Conservation (phyloP, 2,329 filamentous ascomycete genomes). For the Ophiostoma angusticollis region DNA sequence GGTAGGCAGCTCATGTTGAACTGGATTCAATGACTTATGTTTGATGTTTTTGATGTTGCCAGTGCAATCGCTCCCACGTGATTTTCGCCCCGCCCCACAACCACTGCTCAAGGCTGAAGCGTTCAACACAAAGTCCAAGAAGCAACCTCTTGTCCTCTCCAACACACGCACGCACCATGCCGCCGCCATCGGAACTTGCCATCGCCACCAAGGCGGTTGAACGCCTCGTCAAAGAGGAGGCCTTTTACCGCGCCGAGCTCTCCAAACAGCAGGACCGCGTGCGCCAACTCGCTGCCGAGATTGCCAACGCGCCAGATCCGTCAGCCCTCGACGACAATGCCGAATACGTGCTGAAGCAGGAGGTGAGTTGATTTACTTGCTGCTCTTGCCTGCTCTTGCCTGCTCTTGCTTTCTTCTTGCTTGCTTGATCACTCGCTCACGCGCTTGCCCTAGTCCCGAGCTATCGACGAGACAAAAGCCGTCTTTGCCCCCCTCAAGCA, state of each 20-base stretch:
- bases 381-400: not conserved
- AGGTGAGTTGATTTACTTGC: slow-evolving; percentile 41
- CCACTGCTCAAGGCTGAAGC: not conserved
- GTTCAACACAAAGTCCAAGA: not conserved
- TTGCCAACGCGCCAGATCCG: slow-evolving; percentile 29
- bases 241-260: slow-evolving; percentile 79
- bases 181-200: slow-evolving; percentile 59
- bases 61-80: too few relatives aligned
- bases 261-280: slow-evolving; percentile 61
- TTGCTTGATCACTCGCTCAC: not conserved
- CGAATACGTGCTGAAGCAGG: slow-evolving; percentile 70
- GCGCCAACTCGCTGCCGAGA: slow-evolving; percentile 51
- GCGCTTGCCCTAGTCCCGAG: slow-evolving; percentile 46
- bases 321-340: slow-evolving; percentile 56
- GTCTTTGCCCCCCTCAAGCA: slow-evolving; percentile 61
- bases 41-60: not conserved
- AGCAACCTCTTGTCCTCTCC: too few relatives aligned
- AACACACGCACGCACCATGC: slow-evolving; percentile 39
- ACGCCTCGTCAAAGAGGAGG: slow-evolving; percentile 83
- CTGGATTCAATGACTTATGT: not conserved
- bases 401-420: not conserved
- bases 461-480: slow-evolving; percentile 75
- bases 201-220: slow-evolving; percentile 70
- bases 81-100: too few relatives aligned
- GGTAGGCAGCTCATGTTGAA: too few relatives aligned